Evolutionary conservation across 2,329 filamentous ascomycete genomes (phyloP), one percentile per base, ranked within the genome.

Genomic region (Calonectria pauciramosa): DNA sequence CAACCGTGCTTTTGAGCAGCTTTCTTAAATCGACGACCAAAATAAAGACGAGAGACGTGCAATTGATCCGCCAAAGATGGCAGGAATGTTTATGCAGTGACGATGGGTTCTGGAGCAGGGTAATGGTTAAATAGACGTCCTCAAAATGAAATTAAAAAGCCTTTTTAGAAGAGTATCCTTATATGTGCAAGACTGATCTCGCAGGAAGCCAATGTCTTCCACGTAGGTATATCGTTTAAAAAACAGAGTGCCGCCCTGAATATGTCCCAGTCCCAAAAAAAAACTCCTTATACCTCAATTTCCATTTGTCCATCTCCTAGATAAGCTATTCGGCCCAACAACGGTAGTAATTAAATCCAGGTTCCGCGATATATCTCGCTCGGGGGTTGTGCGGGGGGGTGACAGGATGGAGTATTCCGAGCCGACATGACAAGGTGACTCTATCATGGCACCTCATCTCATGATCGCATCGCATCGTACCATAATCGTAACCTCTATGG

Each of bases 1-100:
- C 88, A 98, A 99, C 93, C 95, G 96, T 86, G 97, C 97, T 83
- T 99, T 99, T 93, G 92, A 97, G 90, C 96, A 99, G 90, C 91
- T 99, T 83, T 95, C 98, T 87, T 99, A 97, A 90, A 79, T 63
- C 68, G 78, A 75, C 54, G 64, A 59, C 36, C 28, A 69, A 69
- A 71, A 71, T 34, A 72, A 74, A 72, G 74, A 77, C 30, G 71
- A 73, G 54, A 76, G 59, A 68, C 49, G 75, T 72, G 73, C 59
- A 49, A 72, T 71, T 71, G 70, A 74, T 51, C 56, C 59, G 54
- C 71, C 32, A 30, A 76, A 71, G 72, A 76, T 67, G 75, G 73
- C 49, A 56, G 74, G 67, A 77, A 79, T 77, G 66, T 77, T 80
- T 74, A 82, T 77, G 80, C 75, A 75, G 76, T 79, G 79, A 81